Percentiles rank a stretch among this genome's conserved stretches.
phyloP scores from a whole-genome alignment of 352 stramenopile genomes.

The Globisporangium nodosum region DNA sequence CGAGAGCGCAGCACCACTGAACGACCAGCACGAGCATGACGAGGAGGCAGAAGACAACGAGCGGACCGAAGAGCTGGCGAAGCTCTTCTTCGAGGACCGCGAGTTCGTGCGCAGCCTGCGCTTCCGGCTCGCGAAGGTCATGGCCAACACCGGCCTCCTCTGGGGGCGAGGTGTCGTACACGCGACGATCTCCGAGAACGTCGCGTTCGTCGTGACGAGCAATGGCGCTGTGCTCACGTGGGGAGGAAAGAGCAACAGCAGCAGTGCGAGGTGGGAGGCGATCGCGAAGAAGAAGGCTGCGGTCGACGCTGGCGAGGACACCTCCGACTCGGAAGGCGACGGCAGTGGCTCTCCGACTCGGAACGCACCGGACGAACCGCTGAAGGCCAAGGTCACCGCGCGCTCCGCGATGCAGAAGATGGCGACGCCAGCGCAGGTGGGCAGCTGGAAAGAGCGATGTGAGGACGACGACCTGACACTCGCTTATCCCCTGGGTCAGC shows the following conservation, averaged over 20 bases:
- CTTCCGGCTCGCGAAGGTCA: constrained; percentile 60
- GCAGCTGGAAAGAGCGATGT: too few relatives aligned
- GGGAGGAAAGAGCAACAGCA: constrained; percentile 63
- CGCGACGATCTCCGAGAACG: constrained; percentile 74
- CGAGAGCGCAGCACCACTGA: background rate
- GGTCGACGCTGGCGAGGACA: constrained; percentile 10
- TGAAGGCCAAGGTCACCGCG: constrained; percentile 30
- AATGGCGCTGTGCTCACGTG: constrained; percentile 85
- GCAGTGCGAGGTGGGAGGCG: constrained; percentile 22
- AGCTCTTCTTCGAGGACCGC: constrained; percentile 62
- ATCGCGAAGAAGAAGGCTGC: constrained; percentile 19
- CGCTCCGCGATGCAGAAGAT: constrained; percentile 54
- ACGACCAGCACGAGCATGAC: background rate
- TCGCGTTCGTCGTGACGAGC: constrained; percentile 84
- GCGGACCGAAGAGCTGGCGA: constrained; percentile 49
- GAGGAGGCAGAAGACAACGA: constrained; percentile 14
- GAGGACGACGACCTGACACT: too few relatives aligned
- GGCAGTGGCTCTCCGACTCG: background rate
- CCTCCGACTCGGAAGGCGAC: constrained; percentile 3
- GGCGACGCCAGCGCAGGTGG: constrained; percentile 32
- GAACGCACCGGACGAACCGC: background rate
- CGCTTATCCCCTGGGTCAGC: constrained; percentile 13
- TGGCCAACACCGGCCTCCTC: constrained; percentile 86
- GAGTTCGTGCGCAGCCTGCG: constrained; percentile 60
- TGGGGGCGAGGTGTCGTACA: constrained; percentile 87